Base-by-base conservation (phyloP, 345 rosid genomes). In the Citrus mangshanensis region DNA sequence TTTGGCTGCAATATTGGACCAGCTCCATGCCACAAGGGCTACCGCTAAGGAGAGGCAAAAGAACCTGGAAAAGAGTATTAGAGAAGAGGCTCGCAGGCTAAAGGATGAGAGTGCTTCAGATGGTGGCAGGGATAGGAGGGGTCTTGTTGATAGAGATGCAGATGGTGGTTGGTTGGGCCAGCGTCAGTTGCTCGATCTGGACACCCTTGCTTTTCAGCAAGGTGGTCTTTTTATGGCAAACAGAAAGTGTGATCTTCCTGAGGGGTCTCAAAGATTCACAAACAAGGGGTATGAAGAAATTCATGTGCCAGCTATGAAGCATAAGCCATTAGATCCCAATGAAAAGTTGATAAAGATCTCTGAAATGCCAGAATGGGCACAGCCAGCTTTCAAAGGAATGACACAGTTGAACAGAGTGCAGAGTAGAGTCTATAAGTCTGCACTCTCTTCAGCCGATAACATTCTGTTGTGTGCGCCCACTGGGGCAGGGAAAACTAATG, bases 401-500 rank as follows among this genome's bases (percentile, higher is more conserved):
- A 88, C 88, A 68, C 93, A 89, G 83, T 77, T 96, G 90, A 96
- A 96, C 85, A 91, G 97, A 81, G 94, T 96, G 40, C 99, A 96
- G 84, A 94, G 97, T 87, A 91, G 83, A 86, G 97, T 96, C 56
- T 96, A 91, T 63, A 88, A 94, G 37, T 89, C 98, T 79, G 99
- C 99, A 1, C 86, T 94, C 28, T 89, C 88, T 77, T 64, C 83
- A 66, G 91, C 97, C 19, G 97, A 96, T 42, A 94, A 96, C 74
- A 79, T 96, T 78, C 97, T 96, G 68, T 80, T 96, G 68, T 96
- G 99, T 87, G 99, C 99, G 60, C 99, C 99, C 14, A 96, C 98
- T 51, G 99, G 99, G 21, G 97, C 99, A 19, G 99, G 99, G 54
- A 94, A 96, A 85, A 96, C 99, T 62, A 96, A 94, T 79, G 99